Conservation (phyloP, 768 basidiomycete genomes). For the Tulasnella sp. region DNA sequence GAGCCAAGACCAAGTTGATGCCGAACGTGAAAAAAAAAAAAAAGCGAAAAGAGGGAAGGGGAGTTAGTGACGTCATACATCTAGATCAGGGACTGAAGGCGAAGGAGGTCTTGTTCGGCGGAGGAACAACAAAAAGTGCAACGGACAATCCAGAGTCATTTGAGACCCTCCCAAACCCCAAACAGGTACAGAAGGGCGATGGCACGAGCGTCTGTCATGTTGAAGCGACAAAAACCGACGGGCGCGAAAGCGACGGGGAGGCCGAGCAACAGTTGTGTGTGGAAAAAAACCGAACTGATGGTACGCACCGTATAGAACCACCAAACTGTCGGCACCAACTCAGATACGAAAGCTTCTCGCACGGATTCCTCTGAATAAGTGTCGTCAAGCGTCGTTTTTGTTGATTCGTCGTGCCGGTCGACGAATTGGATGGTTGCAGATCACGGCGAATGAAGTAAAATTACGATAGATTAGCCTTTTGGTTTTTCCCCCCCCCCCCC, state of each 20-base stretch:
- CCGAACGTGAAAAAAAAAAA: background rate
- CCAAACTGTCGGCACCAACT: constrained; percentile 79
- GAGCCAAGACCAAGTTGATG: background rate
- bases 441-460: background rate
- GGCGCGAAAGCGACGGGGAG: background rate
- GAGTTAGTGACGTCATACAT: background rate
- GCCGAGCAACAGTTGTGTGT: background rate
- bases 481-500: background rate
- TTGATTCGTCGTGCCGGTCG: background rate
- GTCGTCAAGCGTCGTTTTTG: background rate
- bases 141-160: background rate
- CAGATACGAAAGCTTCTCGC: constrained; percentile 76
- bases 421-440: background rate
- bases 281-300: background rate
- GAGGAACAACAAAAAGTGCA: background rate
- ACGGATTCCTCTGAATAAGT: constrained; percentile 57
- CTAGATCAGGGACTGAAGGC: background rate
- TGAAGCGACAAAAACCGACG: background rate
- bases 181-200: background rate
- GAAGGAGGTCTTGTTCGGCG: background rate
- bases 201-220: background rate
- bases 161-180: background rate
- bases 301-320: constrained; percentile 60
- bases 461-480: constrained; percentile 14
- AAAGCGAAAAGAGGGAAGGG: background rate